Conservation (phyloP, 352 stramenopile genomes). For the Globisporangium takayamanum region DNA sequence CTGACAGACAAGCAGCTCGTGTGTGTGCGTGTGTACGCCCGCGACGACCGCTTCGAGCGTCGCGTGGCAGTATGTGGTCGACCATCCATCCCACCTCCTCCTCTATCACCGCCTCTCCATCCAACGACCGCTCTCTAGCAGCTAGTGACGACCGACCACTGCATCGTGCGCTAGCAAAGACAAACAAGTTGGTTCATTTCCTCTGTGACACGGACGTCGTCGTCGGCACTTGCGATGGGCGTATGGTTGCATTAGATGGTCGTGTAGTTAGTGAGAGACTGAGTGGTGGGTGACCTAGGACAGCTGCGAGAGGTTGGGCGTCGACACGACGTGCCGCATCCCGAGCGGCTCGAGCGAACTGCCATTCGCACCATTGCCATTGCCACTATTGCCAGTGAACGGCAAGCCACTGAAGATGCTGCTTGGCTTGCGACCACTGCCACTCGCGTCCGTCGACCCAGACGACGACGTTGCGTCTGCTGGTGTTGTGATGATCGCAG, state of each 20-base stretch:
- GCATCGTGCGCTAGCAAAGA: too few relatives aligned
- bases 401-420: not conserved
- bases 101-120: too few relatives aligned
- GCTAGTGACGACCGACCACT: too few relatives aligned
- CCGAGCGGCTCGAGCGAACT: conserved; percentile 18
- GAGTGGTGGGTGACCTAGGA: conserved; percentile 7
- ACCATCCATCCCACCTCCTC: not conserved
- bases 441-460: not conserved
- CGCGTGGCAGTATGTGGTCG: not conserved
- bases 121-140: too few relatives aligned
- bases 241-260: conserved; percentile 7
- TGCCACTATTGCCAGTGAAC: conserved; percentile 12
- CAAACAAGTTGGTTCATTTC: too few relatives aligned
- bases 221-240: too few relatives aligned
- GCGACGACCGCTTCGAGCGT: too few relatives aligned
- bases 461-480: not conserved
- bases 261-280: not conserved
- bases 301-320: conserved; percentile 42
- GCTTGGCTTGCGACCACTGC: conserved; percentile 1
- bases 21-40: not conserved
- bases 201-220: too few relatives aligned
- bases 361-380: conserved; percentile 19
- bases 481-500: conserved; percentile 7
- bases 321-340: conserved; percentile 60
- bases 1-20: not conserved